These are phyloP conservation scores for Pilatotrama ljubarskyi DNA, from an alignment of 768 basidiomycete species.

Conservation along the genomic window DNA sequence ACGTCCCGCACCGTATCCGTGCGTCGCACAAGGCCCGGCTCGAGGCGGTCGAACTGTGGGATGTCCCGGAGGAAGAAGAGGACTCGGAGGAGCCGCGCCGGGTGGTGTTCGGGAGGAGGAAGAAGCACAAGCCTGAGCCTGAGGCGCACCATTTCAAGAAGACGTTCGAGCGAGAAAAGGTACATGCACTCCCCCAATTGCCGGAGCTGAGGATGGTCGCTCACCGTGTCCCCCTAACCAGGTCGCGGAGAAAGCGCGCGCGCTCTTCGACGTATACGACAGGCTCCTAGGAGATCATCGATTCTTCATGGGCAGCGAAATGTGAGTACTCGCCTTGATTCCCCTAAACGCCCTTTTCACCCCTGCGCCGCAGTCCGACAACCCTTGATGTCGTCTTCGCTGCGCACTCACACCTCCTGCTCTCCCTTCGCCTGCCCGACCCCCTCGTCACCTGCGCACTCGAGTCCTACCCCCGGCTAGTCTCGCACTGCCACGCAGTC, in stretches of 20 bases:
- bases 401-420: slow-evolving; percentile 63
- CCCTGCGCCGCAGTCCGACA: slow-evolving; percentile 46
- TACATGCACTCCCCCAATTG: slow-evolving; percentile 24
- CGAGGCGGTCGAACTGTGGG: slow-evolving; percentile 67
- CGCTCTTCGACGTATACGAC: slow-evolving; percentile 57
- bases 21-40: slow-evolving; percentile 56
- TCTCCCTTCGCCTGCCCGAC: slow-evolving; percentile 62
- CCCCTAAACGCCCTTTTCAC: not conserved
- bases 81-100: slow-evolving; percentile 44
- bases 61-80: slow-evolving; percentile 38
- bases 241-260: slow-evolving; percentile 60
- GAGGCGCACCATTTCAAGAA: slow-evolving; percentile 45
- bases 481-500: slow-evolving; percentile 58
- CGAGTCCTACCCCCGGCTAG: slow-evolving; percentile 57
- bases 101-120: slow-evolving; percentile 35
- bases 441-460: slow-evolving; percentile 56
- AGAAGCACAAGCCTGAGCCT: slow-evolving; percentile 33
- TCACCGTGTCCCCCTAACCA: slow-evolving; percentile 30
- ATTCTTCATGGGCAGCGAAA: slow-evolving; percentile 40
- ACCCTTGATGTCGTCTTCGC: slow-evolving; percentile 67
- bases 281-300: slow-evolving; percentile 50
- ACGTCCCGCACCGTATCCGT: slow-evolving; percentile 65
- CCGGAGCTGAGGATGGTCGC: no score
- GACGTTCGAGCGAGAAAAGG: slow-evolving; percentile 68
- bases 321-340: slow-evolving; percentile 44